A percentile compares a stretch with the other conserved stretches of the same genome.
Conservation (phyloP, 2,329 filamentous ascomycete genomes). For the Xylariaceae sp. region DNA sequence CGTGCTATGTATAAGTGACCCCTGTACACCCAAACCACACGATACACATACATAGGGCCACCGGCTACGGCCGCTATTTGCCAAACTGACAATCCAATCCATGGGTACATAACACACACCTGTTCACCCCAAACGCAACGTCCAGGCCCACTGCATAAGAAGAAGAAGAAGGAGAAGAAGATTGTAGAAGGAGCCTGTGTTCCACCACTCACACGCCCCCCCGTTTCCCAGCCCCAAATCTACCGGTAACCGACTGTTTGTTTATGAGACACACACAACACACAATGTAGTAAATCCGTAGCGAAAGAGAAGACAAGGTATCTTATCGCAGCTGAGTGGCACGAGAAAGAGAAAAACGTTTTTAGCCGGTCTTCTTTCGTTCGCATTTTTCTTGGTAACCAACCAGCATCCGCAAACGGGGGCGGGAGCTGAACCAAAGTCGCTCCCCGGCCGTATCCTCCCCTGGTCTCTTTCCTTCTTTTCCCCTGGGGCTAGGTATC, state of each 20-base stretch:
- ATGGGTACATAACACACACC: too few species aligned
- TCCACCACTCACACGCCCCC: too few species aligned
- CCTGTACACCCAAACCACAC: slow-evolving; percentile 3
- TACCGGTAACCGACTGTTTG: too few species aligned
- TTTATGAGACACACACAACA: neutral
- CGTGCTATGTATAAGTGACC: neutral
- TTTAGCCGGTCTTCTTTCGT: slow-evolving; percentile 3
- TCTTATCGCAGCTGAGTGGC: slow-evolving; percentile 2
- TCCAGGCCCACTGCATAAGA: slow-evolving; percentile 3
- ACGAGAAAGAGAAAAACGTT: slow-evolving; percentile 8
- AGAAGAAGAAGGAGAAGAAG: too few species aligned
- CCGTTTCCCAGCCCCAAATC: too few species aligned
- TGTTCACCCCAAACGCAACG: too few species aligned
- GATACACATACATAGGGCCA: slow-evolving; percentile 9
- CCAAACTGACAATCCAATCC: neutral
- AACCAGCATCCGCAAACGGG: slow-evolving; percentile 16
- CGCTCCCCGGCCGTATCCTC: slow-evolving; percentile 10
- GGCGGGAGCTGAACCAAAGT: slow-evolving; percentile 16
- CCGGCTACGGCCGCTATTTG: slow-evolving; percentile 19
- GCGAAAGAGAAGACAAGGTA: neutral
- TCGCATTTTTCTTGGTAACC: slow-evolving; percentile 7
- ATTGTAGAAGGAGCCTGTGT: too few species aligned
- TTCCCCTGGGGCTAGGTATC: neutral
- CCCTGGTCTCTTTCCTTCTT: slow-evolving; percentile 5
- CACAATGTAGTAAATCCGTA: slow-evolving; percentile 12